Evolutionary conservation across 352 stramenopile genomes (phyloP).

Genomic region (Globisporangium iwayamae): DNA sequence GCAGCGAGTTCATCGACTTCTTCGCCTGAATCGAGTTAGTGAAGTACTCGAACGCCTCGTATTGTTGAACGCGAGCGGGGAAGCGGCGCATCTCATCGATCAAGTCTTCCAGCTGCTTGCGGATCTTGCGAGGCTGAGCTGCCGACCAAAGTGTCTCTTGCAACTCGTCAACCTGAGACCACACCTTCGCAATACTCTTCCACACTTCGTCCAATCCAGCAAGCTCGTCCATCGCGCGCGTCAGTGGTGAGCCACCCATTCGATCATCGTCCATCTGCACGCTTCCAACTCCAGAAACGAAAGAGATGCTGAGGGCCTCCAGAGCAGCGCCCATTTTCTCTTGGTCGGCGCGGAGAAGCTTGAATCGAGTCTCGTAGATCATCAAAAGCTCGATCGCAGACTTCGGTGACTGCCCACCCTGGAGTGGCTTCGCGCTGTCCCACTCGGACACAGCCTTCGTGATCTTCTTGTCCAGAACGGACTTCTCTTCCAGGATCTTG

Average conservation of each 20-base stretch:
- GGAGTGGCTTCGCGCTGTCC: constrained; percentile 76
- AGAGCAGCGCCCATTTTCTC: constrained; percentile 94
- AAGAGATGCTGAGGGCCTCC: constrained; percentile 92
- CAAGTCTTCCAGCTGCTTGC: constrained; percentile 96
- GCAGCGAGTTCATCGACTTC: constrained; percentile 90
- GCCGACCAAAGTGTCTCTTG: constrained; percentile 94
- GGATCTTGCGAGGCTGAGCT: constrained; percentile 93
- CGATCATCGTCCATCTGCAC: constrained; percentile 72
- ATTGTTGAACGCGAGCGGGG: constrained; percentile 96
- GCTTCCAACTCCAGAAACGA: constrained; percentile 39
- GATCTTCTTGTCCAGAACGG: constrained; percentile 82
- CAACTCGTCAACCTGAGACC: constrained; percentile 84
- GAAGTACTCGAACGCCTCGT: constrained; percentile 96
- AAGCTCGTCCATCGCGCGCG: constrained; percentile 89
- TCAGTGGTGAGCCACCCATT: constrained; percentile 65
- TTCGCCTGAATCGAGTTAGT: constrained; percentile 92
- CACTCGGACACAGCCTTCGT: constrained; percentile 70
- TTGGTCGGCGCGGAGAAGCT: constrained; percentile 87
- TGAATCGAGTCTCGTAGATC: constrained; percentile 83
- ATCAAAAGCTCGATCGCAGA: constrained; percentile 75
- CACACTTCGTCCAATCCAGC: constrained; percentile 98
- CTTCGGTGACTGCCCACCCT: constrained; percentile 71
- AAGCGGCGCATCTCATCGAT: constrained; percentile 95
- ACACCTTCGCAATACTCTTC: constrained; percentile 91
- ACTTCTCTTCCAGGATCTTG: constrained; percentile 97